These are phyloP conservation scores for Cyclotella baltica DNA, from an alignment of 108 stramenopile species.

Conservation along the genomic window DNA sequence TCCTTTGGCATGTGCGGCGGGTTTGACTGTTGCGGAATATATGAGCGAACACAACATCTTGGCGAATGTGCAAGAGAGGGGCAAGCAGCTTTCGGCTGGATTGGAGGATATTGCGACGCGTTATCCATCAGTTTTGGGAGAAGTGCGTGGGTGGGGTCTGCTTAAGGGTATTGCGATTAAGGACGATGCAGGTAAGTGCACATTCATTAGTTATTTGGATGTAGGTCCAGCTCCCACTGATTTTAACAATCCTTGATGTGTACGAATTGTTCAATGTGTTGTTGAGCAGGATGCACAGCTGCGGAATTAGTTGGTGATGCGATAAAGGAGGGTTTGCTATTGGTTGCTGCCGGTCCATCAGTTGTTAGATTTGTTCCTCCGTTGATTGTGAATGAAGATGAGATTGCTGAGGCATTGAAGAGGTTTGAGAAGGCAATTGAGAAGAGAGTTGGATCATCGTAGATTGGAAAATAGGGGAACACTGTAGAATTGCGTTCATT, in stretches of 20 bases:
- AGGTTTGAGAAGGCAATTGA: slow-evolving; percentile 83
- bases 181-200: slow-evolving; percentile 72
- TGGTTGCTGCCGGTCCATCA: slow-evolving; percentile 92
- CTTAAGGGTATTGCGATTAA: slow-evolving; percentile 85
- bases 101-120: slow-evolving; percentile 73
- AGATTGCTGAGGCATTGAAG: slow-evolving; percentile 79
- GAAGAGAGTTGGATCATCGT: slow-evolving; percentile 27
- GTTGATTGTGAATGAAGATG: slow-evolving; percentile 82
- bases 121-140: slow-evolving; percentile 83
- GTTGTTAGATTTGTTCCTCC: slow-evolving; percentile 97
- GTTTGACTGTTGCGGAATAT: slow-evolving; percentile 90
- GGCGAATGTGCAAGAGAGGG: slow-evolving; percentile 86
- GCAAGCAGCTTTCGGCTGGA: slow-evolving; percentile 83
- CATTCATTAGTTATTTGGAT: too few relatives aligned
- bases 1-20: slow-evolving; percentile 90
- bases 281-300: too few relatives aligned
- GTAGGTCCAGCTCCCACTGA: too few relatives aligned
- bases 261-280: too few relatives aligned
- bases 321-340: slow-evolving; percentile 88
- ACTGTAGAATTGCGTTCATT: not conserved
- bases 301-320: slow-evolving; percentile 90
- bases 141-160: slow-evolving; percentile 95
- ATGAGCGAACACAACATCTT: slow-evolving; percentile 85
- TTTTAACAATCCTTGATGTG: too few relatives aligned
- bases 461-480: slow-evolving; percentile 10